phyloP scores from a whole-genome alignment of 345 rosid species.

The Eucalyptus regnans region DNA sequence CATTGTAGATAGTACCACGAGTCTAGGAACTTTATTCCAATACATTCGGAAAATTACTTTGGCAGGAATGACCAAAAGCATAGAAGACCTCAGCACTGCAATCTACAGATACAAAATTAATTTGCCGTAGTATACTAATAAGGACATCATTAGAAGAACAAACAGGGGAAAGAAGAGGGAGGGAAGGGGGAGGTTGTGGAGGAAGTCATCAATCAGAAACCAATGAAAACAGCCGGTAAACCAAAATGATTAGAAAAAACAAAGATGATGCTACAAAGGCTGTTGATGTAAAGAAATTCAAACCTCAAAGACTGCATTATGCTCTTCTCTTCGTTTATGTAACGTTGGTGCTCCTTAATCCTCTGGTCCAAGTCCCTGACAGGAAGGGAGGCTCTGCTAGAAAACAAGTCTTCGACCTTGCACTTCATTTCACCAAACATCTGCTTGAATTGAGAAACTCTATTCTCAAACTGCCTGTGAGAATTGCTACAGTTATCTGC shows the following conservation, averaged over 20 bases:
- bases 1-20: not conserved
- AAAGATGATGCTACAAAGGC: not conserved
- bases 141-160: not conserved
- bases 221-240: not conserved
- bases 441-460: constrained; percentile 74
- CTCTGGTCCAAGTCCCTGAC: constrained; percentile 44
- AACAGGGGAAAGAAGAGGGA: not conserved
- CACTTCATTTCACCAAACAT: constrained; percentile 60
- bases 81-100: not conserved
- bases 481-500: constrained; percentile 58
- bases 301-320: constrained; percentile 97
- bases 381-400: constrained; percentile 33
- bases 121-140: not conserved
- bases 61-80: not conserved
- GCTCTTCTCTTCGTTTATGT: constrained; percentile 68
- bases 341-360: constrained; percentile 57
- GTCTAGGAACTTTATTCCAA: not conserved
- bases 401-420: constrained; percentile 66
- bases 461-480: constrained; percentile 85
- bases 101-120: not conserved
- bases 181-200: not conserved
- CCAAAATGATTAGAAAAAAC: not conserved
- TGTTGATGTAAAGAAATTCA: not conserved
- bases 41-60: not conserved
- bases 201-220: not conserved